Conservation (phyloP, 2,329 filamentous ascomycete genomes). For the Fusarium tupiense region DNA sequence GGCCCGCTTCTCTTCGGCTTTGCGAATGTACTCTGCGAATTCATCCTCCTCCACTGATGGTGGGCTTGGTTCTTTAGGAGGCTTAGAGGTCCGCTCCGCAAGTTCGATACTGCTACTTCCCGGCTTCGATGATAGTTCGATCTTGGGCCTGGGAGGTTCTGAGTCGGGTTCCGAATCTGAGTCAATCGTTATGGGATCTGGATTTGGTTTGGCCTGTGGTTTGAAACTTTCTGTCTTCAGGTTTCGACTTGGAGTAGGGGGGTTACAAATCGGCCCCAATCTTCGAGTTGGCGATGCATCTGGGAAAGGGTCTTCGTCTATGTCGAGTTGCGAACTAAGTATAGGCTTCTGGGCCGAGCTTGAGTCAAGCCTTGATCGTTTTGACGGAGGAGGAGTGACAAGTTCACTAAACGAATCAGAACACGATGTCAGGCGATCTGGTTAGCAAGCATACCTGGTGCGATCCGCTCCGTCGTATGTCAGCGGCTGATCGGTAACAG, state of each 20-base stretch:
- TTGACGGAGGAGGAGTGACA: slow-evolving; percentile 52
- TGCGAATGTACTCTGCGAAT: slow-evolving; percentile 57
- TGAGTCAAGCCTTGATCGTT: slow-evolving; percentile 47
- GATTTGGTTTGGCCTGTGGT: slow-evolving; percentile 1
- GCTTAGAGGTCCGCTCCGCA: neutral
- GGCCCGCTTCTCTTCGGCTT: slow-evolving; percentile 50
- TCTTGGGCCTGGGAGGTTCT: slow-evolving; percentile 18
- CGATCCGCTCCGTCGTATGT: slow-evolving; percentile 22
- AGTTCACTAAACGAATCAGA: slow-evolving; percentile 45
- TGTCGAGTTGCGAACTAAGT: slow-evolving; percentile 20
- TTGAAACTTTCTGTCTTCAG: slow-evolving; percentile 3
- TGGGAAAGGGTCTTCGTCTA: slow-evolving; percentile 20
- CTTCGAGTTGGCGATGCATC: slow-evolving; percentile 38
- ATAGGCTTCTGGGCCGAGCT: slow-evolving; percentile 31
- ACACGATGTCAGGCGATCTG: neutral
- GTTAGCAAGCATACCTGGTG: slow-evolving; percentile 32
- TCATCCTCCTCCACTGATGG: slow-evolving; percentile 50
- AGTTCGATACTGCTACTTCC: slow-evolving; percentile 29
- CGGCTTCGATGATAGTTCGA: neutral
- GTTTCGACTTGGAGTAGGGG: slow-evolving; percentile 12
- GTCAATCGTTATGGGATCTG: slow-evolving; percentile 38
- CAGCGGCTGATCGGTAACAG: slow-evolving; percentile 17
- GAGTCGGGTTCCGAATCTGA: slow-evolving; percentile 48
- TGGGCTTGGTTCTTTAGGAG: slow-evolving; percentile 1
- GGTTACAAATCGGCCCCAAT: slow-evolving; percentile 7